These are phyloP conservation scores for Omphalotus guepiniiformis DNA, from an alignment of 768 basidiomycete species.

Conservation along the genomic window DNA sequence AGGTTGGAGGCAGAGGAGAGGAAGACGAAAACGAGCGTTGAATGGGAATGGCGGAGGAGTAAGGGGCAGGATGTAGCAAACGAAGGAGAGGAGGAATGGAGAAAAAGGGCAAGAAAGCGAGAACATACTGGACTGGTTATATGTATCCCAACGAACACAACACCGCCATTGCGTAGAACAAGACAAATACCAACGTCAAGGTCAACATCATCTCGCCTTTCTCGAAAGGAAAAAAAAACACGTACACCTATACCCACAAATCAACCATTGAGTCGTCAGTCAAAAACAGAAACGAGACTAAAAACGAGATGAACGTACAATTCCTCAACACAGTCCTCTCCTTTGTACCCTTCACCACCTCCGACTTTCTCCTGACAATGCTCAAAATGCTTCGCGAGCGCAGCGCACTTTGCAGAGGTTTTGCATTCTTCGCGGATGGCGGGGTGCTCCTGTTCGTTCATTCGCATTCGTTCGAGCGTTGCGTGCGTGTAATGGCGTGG, in stretches of 20 bases:
- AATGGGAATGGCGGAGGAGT: too few relatives aligned
- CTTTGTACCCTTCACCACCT: constrained; percentile 78
- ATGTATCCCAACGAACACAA: background rate
- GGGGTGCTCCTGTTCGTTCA: constrained; percentile 66
- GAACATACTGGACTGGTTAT: constrained; percentile 61
- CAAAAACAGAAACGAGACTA: constrained; percentile 13
- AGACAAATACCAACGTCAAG: background rate
- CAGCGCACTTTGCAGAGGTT: constrained; percentile 57
- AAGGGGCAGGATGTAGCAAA: background rate
- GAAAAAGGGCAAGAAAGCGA: constrained; percentile 3
- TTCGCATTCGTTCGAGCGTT: background rate
- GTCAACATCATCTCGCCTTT: background rate
- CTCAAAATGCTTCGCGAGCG: constrained; percentile 76
- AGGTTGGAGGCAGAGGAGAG: too few relatives aligned
- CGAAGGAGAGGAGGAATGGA: constrained; percentile 10
- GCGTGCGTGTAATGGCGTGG: background rate
- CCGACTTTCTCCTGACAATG: constrained; percentile 89
- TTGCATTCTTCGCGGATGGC: constrained; percentile 74
- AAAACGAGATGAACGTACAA: constrained; percentile 48
- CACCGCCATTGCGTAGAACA: background rate
- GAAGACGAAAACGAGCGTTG: too few relatives aligned
- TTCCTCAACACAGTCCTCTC: constrained; percentile 93
- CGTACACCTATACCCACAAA: constrained; percentile 27
- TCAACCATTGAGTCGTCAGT: constrained; percentile 13
- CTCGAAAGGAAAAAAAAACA: constrained; percentile 14